A percentile compares a stretch with the other conserved stretches of the same genome.
Evolutionary conservation across 2,329 filamentous ascomycete genomes (phyloP).

Genomic region (Aspergillus sergii): DNA sequence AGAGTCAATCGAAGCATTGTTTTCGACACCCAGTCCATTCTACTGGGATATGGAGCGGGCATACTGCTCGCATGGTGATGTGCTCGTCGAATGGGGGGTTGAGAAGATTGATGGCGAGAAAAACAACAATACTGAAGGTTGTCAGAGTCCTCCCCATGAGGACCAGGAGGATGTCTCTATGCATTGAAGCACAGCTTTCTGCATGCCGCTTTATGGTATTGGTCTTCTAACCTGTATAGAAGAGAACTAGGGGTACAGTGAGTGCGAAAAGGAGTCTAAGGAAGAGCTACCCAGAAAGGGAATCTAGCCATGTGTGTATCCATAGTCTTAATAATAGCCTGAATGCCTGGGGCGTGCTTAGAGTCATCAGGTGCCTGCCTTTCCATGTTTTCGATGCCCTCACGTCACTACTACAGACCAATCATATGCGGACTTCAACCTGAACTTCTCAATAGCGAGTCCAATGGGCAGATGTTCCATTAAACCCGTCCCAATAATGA

Average conservation of each 20-base stretch:
- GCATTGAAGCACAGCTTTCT: neutral
- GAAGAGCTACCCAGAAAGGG: too few species aligned
- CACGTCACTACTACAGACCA: neutral
- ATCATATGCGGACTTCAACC: neutral
- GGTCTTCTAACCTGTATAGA: neutral
- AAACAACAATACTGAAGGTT: neutral
- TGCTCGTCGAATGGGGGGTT: slow-evolving; percentile 14
- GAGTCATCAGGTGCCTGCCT: neutral
- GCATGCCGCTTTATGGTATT: neutral
- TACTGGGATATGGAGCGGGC: slow-evolving; percentile 49
- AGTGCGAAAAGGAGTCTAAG: too few species aligned
- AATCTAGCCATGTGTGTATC: neutral
- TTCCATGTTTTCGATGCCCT: neutral
- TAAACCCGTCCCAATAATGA: neutral
- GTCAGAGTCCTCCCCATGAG: neutral
- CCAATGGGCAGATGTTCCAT: neutral
- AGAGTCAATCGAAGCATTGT: slow-evolving; percentile 55
- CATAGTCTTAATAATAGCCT: neutral
- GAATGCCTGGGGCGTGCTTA: neutral
- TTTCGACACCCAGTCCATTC: slow-evolving; percentile 51
- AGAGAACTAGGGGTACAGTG: too few species aligned
- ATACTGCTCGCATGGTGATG: slow-evolving; percentile 38
- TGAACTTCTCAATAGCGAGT: neutral
- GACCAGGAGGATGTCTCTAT: neutral
- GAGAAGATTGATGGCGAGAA: neutral